phyloP scores from a whole-genome alignment of 208 protist species.

The Willaertia magna region DNA sequence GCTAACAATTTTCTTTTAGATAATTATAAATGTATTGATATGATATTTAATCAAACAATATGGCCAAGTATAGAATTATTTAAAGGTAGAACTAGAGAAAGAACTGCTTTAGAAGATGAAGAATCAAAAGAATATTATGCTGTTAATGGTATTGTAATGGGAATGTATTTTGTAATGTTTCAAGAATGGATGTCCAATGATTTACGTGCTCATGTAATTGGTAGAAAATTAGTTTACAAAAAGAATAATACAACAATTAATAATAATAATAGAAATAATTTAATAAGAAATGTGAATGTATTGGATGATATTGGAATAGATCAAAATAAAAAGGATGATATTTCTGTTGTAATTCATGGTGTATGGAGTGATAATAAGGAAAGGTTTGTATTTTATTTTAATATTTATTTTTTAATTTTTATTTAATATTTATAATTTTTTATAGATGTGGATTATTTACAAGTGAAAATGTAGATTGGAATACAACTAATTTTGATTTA shows the following conservation, averaged over 20 bases:
- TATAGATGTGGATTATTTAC: not conserved
- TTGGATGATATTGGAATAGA: not conserved
- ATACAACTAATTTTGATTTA: not conserved
- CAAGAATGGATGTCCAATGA: not conserved
- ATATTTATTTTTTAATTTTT: too few species aligned
- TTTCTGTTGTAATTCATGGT: not conserved
- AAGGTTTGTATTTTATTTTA: too few species aligned
- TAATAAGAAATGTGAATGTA: too few species aligned
- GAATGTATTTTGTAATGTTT: not conserved
- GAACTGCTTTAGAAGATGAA: not conserved
- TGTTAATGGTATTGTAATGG: not conserved
- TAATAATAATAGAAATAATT: too few species aligned
- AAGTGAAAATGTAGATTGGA: not conserved
- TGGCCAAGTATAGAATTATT: not conserved
- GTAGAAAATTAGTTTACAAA: not conserved
- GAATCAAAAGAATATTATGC: not conserved
- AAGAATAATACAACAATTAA: too few species aligned
- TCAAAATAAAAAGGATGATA: not conserved
- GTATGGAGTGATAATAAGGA: not conserved
- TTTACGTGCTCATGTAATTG: not conserved
- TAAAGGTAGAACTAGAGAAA: not conserved
- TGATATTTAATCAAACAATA: not conserved
- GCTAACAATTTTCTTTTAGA: not conserved
- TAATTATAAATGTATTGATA: not conserved
- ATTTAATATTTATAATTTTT: too few species aligned